These are phyloP conservation scores for Suhomyces kilbournensis DNA, from an alignment of 805 yeast species.

Conservation along the genomic window DNA sequence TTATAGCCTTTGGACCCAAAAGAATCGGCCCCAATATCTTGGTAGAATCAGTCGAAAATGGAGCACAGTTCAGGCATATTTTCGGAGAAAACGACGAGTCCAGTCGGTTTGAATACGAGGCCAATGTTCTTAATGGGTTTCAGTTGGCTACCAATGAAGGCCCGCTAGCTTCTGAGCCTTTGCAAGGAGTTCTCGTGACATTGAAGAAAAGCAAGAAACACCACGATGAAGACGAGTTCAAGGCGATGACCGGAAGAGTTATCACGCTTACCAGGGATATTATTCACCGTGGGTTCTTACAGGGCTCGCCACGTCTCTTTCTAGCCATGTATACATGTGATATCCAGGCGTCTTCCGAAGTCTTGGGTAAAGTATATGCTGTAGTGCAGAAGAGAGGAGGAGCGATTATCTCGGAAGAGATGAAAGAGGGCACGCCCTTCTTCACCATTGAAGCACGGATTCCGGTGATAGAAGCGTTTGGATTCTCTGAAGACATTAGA, in stretches of 20 bases:
- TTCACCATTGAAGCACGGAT: conserved; percentile 80
- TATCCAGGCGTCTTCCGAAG: conserved; percentile 92
- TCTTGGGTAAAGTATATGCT: conserved; percentile 90
- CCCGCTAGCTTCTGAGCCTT: conserved; percentile 83
- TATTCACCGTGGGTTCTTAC: conserved; percentile 66
- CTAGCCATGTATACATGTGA: conserved; percentile 94
- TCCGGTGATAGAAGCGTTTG: conserved; percentile 96
- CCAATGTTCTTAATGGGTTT: conserved; percentile 75
- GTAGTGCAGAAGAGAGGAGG: conserved; percentile 91
- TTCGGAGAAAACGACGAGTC: conserved; percentile 15
- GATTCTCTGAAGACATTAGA: conserved; percentile 91
- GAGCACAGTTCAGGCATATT: conserved; percentile 26
- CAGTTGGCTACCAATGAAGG: conserved; percentile 81
- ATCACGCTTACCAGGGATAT: conserved; percentile 70
- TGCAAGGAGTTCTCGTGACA: conserved; percentile 72
- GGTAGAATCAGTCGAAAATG: conserved; percentile 46
- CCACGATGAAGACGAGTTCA: conserved; percentile 29
- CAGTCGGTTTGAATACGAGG: conserved; percentile 43
- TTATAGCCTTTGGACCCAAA: conserved; percentile 75
- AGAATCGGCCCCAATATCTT: conserved; percentile 73
- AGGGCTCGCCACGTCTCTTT: conserved; percentile 86
- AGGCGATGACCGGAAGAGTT: conserved; percentile 64
- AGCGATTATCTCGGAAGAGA: conserved; percentile 79
- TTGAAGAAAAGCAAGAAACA: conserved; percentile 34
- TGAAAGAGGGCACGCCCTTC: conserved; percentile 98